Percentiles rank a stretch among this genome's conserved stretches.
These are phyloP conservation scores for Neopestalotiopsis sp. DNA, from an alignment of 2,329 filamentous ascomycete genomes.

Conservation along the genomic window DNA sequence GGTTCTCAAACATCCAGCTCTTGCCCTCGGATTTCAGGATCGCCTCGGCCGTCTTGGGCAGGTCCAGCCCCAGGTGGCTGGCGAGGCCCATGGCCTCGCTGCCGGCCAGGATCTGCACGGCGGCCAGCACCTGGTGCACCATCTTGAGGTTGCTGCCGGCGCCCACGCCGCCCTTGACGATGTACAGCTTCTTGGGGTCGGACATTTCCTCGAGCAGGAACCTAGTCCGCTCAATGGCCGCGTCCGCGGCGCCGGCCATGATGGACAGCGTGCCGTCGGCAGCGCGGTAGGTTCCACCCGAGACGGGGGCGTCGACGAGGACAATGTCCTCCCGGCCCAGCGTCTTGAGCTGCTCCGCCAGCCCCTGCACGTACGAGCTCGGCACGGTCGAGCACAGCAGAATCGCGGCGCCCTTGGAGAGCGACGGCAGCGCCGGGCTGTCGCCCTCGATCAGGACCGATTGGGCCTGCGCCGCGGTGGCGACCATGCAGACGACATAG, in stretches of 20 bases:
- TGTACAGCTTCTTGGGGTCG: constrained; percentile 63
- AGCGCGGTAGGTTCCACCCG: constrained; percentile 70
- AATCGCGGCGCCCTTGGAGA: constrained; percentile 64
- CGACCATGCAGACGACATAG: constrained; percentile 77
- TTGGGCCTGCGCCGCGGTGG: constrained; percentile 72
- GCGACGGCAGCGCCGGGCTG: constrained; percentile 49
- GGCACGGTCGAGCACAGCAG: constrained; percentile 75
- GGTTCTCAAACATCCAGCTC: constrained; percentile 68
- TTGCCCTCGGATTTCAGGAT: constrained; percentile 54
- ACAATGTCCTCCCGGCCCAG: constrained; percentile 65
- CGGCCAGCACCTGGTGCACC: constrained; percentile 67
- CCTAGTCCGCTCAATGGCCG: constrained; percentile 60
- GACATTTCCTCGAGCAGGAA: constrained; percentile 69
- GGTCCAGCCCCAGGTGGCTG: constrained; percentile 57
- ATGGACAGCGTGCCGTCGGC: constrained; percentile 76
- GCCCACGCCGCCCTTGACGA: constrained; percentile 64
- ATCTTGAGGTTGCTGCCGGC: constrained; percentile 67
- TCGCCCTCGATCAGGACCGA: constrained; percentile 66
- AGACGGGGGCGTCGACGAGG: constrained; percentile 75
- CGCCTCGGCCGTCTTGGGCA: constrained; percentile 43
- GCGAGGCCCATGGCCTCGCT: constrained; percentile 67
- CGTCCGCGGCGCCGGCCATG: constrained; percentile 68
- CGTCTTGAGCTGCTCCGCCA: constrained; percentile 60
- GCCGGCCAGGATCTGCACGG: constrained; percentile 65
- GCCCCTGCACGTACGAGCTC: constrained; percentile 65